These are phyloP conservation scores for Candida sakaeoensis DNA, from an alignment of 805 yeast species.

Conservation along the genomic window DNA sequence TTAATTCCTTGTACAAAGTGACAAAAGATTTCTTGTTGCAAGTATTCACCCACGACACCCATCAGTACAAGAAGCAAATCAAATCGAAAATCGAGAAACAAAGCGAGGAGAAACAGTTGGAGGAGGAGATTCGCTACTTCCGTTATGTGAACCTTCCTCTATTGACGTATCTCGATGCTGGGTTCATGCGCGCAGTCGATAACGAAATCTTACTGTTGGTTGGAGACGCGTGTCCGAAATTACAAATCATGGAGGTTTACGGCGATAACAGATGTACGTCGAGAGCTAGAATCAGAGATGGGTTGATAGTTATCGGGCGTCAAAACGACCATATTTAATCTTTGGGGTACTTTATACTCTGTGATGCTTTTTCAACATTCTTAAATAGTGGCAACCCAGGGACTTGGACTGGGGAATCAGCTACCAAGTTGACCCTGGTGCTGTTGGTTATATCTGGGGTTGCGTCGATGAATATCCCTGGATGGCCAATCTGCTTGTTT, in stretches of 20 bases:
- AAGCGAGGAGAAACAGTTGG: constrained; percentile 1
- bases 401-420: constrained; percentile 19
- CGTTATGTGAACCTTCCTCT: constrained; percentile 43
- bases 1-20: constrained; percentile 69
- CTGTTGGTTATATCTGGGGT: constrained; percentile 34
- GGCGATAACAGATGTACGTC: constrained; percentile 71
- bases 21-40: constrained; percentile 48
- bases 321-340: constrained; percentile 57
- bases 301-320: constrained; percentile 66
- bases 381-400: constrained; percentile 53
- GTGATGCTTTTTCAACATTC: constrained; percentile 59
- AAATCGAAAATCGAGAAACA: constrained; percentile 8
- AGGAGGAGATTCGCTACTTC: constrained; percentile 13
- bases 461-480: constrained; percentile 31
- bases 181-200: constrained; percentile 76
- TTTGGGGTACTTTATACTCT: constrained; percentile 40
- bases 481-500: constrained; percentile 26
- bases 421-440: constrained; percentile 16
- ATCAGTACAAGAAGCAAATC: constrained; percentile 12
- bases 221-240: constrained; percentile 55
- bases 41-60: constrained; percentile 36
- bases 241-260: constrained; percentile 71
- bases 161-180: constrained; percentile 65
- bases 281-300: constrained; percentile 48
- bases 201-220: constrained; percentile 60